Base-by-base conservation (phyloP, 441 rosid genomes). In the Lepidium campestre region DNA sequence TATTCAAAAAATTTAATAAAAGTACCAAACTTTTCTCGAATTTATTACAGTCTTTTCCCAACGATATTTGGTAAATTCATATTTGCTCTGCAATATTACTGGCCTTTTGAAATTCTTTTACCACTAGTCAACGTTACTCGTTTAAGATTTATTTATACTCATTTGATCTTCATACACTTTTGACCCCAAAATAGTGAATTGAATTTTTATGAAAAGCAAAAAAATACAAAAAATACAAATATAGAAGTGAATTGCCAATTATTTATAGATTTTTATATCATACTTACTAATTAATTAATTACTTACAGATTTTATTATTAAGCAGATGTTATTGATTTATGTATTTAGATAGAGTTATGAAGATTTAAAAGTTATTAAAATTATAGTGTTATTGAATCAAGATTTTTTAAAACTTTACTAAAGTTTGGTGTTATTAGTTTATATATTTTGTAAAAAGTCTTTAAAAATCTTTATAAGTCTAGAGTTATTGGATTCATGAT, bases 101-200 rank as follows among this genome's bases (percentile, higher is more conserved):
- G 40, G 27, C 27, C 10, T 14, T 34, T 29, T 19, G 10, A 29
- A 29, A 29, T 29, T 29, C 32, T 29, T 27, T 27, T 60, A 23
- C 54, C 67, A 60, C 23, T 70, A 25, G 74, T 70, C 74, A 70
- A 60, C 54, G 9, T 40, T 11, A 35, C 27, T 27, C 19, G 39
- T 14, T 57, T 57, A 34, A 41, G 27, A 58, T 49, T 58, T 27
- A 49, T 29, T 36, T 45, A 5, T 4, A 3, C 40, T 48, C 15
- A 29, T 48, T 46, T 31, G 20, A 39, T 34, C 47, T 45, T 44
- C 27, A 56, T 35, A 57, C 57, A 55, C 36, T 37, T 1, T 68
- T 68, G 45, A 68, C 54, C 44, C n/a, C n/a, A n/a, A n/a, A n/a
- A 0, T 34, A 17, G 5, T 34, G 59, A 32, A 54, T 17, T 15